Conservation (phyloP, 176 grass and related monocot genomes). For the Carex scoparia region DNA sequence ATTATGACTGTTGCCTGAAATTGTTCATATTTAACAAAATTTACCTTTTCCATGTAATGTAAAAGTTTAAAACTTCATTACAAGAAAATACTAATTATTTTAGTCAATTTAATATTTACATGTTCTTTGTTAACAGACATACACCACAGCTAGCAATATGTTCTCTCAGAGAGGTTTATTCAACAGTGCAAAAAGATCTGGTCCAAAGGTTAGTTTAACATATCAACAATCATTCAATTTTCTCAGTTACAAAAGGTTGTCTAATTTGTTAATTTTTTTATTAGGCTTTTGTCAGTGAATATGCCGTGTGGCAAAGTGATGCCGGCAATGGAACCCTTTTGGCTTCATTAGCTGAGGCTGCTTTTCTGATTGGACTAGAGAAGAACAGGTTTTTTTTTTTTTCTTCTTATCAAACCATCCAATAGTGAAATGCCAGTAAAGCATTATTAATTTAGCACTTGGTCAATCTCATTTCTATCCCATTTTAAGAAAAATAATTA, state of each 20-base stretch:
- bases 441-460: background rate
- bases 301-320: conserved; percentile 58
- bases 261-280: background rate
- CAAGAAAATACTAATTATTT: background rate
- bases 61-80: background rate
- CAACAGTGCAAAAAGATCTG: conserved; percentile 50
- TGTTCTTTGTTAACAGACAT: conserved; percentile 41
- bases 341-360: conserved; percentile 78
- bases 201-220: conserved; percentile 62
- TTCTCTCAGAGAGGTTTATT: conserved; percentile 67
- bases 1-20: background rate
- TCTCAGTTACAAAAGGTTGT: background rate
- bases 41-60: background rate
- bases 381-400: conserved; percentile 55
- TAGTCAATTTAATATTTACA: background rate
- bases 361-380: conserved; percentile 74
- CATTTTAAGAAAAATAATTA: background rate
- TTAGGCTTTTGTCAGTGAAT: conserved; percentile 91
- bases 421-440: background rate
- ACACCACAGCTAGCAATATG: conserved; percentile 62
- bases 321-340: conserved; percentile 65
- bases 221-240: conserved; percentile 5
- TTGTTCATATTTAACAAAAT: background rate
- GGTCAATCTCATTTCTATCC: background rate
- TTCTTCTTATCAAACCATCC: background rate